Percentiles rank a stretch among this genome's conserved stretches.
These are phyloP conservation scores for Amanita subjunquillea DNA, from an alignment of 768 basidiomycete species.

Conservation along the genomic window DNA sequence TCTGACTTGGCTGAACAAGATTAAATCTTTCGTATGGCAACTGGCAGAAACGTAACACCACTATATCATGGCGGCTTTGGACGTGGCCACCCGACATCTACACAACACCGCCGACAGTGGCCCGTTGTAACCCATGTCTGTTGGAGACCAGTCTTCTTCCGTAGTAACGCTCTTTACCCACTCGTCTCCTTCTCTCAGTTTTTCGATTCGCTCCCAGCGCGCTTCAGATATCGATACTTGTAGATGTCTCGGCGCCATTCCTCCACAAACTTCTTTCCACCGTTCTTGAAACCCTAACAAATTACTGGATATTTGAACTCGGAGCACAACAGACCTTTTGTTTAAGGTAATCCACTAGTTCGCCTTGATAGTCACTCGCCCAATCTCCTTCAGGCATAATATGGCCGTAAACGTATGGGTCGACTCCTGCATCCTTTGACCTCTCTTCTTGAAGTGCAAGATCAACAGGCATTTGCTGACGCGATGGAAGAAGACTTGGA, in stretches of 20 bases:
- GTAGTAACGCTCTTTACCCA: slow-evolving; percentile 42
- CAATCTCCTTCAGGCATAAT: slow-evolving; percentile 20
- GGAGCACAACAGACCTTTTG: background rate
- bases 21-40: too few species aligned
- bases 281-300: slow-evolving; percentile 22
- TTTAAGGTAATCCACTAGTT: slow-evolving; percentile 20
- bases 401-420: slow-evolving; percentile 43
- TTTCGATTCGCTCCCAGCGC: slow-evolving; percentile 37
- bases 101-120: too few species aligned
- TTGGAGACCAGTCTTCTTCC: slow-evolving; percentile 35
- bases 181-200: slow-evolving; percentile 22
- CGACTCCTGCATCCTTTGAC: slow-evolving; percentile 31
- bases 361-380: slow-evolving; percentile 31
- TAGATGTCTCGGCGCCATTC: slow-evolving; percentile 32
- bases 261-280: slow-evolving; percentile 37
- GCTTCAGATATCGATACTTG: slow-evolving; percentile 22
- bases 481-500: slow-evolving; percentile 27
- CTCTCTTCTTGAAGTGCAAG: slow-evolving; percentile 26
- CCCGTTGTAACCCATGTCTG: too few species aligned
- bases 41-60: too few species aligned
- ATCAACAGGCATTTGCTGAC: slow-evolving; percentile 26
- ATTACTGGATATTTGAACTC: slow-evolving; percentile 19
- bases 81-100: too few species aligned
- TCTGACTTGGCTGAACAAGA: too few species aligned
- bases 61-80: too few species aligned